Evolutionary conservation across 495 filamentous ascomycete genomes (phyloP), one percentile per base, ranked within the genome.

Genomic region (Lichenothelia convexa): DNA sequence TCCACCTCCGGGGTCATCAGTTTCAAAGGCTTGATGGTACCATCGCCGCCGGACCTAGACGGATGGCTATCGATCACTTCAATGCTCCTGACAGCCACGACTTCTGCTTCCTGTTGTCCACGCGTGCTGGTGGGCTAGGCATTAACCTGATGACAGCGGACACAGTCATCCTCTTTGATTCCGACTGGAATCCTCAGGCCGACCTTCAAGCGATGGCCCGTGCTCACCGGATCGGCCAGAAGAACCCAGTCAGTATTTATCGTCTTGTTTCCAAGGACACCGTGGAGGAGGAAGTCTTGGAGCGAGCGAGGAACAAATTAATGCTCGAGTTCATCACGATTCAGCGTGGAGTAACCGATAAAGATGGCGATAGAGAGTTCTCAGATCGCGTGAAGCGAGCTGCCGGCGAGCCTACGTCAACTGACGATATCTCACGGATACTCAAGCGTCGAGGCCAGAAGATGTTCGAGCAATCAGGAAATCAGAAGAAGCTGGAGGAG

Each of bases 81-180:
- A 99, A 95, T 55, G 81, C 85, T 13, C 80, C 83, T 7, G 83
- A 73, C 11, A 95, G 91, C 51, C 72, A 78, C 7, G 89, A 99
- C 47, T 99, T 95, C 48, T 91, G 85, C 41, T 99, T 95, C 55
- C 68, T 95, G 11, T 67, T 99, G 4, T 95, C 89, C 7, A 99
- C 89, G 2, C 71, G 89, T 48, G 89, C 89, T 31, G 89, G 89
- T 60, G 89, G 89, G 50, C 70, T 99, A 13, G 89, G 89, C 32
- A 95, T 99, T 61, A 99, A 99, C 48, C 58, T 99, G 30, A 95
- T 94, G 85, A 94, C 89, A 32, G 89, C 89, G 1, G 89, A 99
- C 51, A 95, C 91, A 0, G 91, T 99, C 40, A 80, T 99, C 44
- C 69, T 99, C 27, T 95, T 95, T 47, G 89, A 99, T 52, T 95